Conservation (phyloP, 2,329 filamentous ascomycete genomes). For the Scedosporium boydii region DNA sequence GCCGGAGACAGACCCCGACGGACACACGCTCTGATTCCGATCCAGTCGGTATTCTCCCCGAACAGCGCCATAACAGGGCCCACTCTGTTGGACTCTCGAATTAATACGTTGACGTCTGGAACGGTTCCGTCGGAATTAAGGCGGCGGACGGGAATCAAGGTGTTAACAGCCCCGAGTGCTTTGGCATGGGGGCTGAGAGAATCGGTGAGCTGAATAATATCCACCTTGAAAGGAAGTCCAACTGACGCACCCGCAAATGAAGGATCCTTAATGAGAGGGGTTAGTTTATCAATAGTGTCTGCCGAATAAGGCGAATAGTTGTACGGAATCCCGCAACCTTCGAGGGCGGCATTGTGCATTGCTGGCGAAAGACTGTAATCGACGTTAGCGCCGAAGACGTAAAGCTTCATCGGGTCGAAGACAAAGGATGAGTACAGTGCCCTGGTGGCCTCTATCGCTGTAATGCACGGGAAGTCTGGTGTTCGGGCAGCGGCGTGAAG, state of each 20-base stretch:
- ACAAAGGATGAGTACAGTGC: conserved; percentile 59
- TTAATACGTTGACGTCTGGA: conserved; percentile 27
- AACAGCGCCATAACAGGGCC: conserved; percentile 62
- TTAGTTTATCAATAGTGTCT: conserved; percentile 51
- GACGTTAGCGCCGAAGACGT: conserved; percentile 64
- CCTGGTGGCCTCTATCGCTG: conserved; percentile 52
- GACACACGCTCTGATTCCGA: conserved; percentile 66
- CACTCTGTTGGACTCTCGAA: conserved; percentile 40
- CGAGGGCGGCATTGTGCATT: conserved; percentile 66
- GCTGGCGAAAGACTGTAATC: conserved; percentile 65
- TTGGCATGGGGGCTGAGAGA: conserved; percentile 63
- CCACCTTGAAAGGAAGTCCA: conserved; percentile 66
- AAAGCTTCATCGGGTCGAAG: conserved; percentile 60
- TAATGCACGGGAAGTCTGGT: conserved; percentile 28
- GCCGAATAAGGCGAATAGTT: conserved; percentile 56
- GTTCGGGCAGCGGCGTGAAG: conserved; percentile 20
- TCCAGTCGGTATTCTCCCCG: conserved; percentile 76
- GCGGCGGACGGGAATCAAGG: conserved; percentile 59
- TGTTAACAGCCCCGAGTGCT: conserved; percentile 70
- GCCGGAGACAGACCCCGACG: conserved; percentile 64
- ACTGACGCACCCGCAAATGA: conserved; percentile 65
- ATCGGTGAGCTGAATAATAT: conserved; percentile 58
- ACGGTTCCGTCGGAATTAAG: conserved; percentile 47
- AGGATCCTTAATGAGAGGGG: conserved; percentile 52
- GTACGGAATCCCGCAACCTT: conserved; percentile 59